A percentile compares a stretch with the other conserved stretches of the same genome.
Conservation (phyloP, 805 yeast genomes). For the Hanseniaspora pseudoguilliermondii region DNA sequence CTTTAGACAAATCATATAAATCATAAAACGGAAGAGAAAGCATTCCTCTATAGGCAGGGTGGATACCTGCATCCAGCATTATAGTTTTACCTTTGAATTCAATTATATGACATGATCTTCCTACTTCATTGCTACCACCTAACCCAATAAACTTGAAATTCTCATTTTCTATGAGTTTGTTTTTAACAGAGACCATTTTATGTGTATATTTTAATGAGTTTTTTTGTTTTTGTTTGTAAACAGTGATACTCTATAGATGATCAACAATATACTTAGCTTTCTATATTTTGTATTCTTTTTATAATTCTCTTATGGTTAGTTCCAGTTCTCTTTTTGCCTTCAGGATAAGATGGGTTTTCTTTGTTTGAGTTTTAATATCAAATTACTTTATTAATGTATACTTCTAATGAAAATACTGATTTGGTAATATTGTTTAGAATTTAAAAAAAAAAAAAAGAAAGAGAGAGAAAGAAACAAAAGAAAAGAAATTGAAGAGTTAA, state of each 20-base stretch:
- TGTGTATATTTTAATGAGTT: not conserved
- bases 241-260: not conserved
- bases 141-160: slow-evolving; percentile 64
- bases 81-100: slow-evolving; percentile 88
- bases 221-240: not conserved
- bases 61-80: slow-evolving; percentile 97
- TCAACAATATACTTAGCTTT: too few relatives aligned
- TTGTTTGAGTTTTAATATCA: too few relatives aligned
- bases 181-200: not conserved
- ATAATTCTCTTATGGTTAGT: too few relatives aligned
- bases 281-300: not conserved
- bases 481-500: too few relatives aligned
- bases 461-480: too few relatives aligned
- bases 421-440: too few relatives aligned
- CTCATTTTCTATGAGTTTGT: slow-evolving; percentile 21
- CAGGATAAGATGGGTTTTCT: too few relatives aligned
- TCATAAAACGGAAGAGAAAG: slow-evolving; percentile 91
- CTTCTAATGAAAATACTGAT: too few relatives aligned
- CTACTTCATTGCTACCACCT: slow-evolving; percentile 98
- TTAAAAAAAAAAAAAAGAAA: too few relatives aligned
- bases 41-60: slow-evolving; percentile 85
- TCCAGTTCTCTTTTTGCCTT: too few relatives aligned
- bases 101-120: slow-evolving; percentile 86
- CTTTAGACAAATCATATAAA: slow-evolving; percentile 77
- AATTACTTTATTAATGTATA: too few relatives aligned